Base-by-base conservation (phyloP, 78 protist genomes). In the Dictyostelium intermedium region DNA sequence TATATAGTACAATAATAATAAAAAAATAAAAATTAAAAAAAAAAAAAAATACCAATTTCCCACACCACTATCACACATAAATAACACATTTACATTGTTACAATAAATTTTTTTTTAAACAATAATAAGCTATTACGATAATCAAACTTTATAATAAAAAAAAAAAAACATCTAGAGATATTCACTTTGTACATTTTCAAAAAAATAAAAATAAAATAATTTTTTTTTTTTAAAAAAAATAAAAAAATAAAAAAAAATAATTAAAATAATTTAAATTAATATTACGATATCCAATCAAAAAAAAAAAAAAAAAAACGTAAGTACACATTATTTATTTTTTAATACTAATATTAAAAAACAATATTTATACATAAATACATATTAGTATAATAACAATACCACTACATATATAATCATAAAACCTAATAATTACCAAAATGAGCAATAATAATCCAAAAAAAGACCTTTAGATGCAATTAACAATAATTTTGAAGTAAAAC, bases 401-500 rank as follows among this genome's bases (percentile, higher is more conserved):
- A 53, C 1, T 53, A 53, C 1, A 18, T 18, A 56, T 14, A 50
- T 50, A 45, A 8, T 8, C 53, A 45, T 45, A 45, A 45, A 45
- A 10, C 53, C 7, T 45, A 45, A 45, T 56, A 56, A 56, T 56
- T 56, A 56, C 66, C 66, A 78, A 35, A 41, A 80, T 47, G 35
- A 50, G 37, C 34, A 47, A 30, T 6, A 50, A 27, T 9, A 80
- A 35, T 47, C 47, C 85, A 80, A 80, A 80, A 30, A 80, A 32
- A 80, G 85, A 80, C 85, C 85, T 6, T 80, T 80, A 18, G 85
- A 80, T 13, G 85, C 63, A n/a, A 25, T 50, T 25, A 47, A 20
- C 23, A 18, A 13, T 6, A 35, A 3, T 9, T 32, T 25, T 18
- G 85, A 50, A 20, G 41, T 80, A 11, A 78, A 37, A 77, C 72